A percentile compares a stretch with the other conserved stretches of the same genome.
phyloP scores from a whole-genome alignment of 1,284 basidiomycete species.

The Microstroma glucosiphilum region DNA sequence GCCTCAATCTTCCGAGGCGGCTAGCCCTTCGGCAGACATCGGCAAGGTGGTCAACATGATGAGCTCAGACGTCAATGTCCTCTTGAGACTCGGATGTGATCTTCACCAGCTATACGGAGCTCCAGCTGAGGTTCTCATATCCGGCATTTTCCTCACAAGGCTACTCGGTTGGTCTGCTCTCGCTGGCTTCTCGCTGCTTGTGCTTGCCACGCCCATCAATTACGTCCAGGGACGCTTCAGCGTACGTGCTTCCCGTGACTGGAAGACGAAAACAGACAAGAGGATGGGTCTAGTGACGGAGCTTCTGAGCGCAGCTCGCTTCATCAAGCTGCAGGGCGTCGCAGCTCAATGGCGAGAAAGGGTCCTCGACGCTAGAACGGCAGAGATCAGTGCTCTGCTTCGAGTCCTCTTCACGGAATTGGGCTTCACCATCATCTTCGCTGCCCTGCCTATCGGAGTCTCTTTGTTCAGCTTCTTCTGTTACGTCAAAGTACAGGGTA shows the following conservation, averaged over 20 bases:
- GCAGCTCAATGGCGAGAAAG: conserved; percentile 22
- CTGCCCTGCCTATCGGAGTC: conserved; percentile 22
- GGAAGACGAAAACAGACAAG: conserved; percentile 67
- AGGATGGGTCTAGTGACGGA: conserved; percentile 81
- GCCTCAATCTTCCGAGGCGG: neutral
- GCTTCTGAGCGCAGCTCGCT: conserved; percentile 64
- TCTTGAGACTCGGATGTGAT: conserved; percentile 54
- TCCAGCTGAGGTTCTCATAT: conserved; percentile 58
- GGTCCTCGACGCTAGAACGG: conserved; percentile 13
- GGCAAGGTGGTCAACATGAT: conserved; percentile 56
- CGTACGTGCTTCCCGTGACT: conserved; percentile 62
- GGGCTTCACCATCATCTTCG: conserved; percentile 19
- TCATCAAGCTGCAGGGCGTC: conserved; percentile 60
- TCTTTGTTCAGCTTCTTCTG: conserved; percentile 27
- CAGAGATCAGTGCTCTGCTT: conserved; percentile 15
- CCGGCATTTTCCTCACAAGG: conserved; percentile 25
- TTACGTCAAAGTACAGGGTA: conserved; percentile 12
- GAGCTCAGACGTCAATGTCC: conserved; percentile 50
- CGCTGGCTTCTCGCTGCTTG: conserved; percentile 19
- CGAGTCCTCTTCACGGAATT: neutral
- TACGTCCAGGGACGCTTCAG: conserved; percentile 8
- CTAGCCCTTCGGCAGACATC: conserved; percentile 47
- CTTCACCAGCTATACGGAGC: conserved; percentile 59
- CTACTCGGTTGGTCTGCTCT: conserved; percentile 30
- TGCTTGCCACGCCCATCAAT: conserved; percentile 24